Evolutionary conservation across 2,329 filamentous ascomycete species (phyloP), one percentile per base, ranked within the genome.

Genomic region (Dothistroma pini): DNA sequence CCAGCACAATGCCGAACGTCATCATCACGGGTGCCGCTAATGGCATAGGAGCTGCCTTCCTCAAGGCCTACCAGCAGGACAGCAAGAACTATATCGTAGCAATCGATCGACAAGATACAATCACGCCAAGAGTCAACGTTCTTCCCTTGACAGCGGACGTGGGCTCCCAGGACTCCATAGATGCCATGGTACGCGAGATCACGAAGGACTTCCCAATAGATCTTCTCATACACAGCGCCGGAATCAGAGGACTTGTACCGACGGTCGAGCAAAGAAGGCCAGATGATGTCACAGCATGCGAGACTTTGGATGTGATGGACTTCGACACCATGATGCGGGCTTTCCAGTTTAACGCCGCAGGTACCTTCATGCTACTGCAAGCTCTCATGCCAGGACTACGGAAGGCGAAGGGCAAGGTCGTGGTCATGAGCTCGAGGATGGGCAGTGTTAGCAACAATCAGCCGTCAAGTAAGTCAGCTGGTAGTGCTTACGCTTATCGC

Each of bases 371-470:
- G 9, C 60, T 78, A 0, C 49, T 81, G 1, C 71, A 68, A 6
- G 64, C 74, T 0, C 68, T 80, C 4, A 51, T 80, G 1, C 75
- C 77, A 0, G 71, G 71, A 34, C 67, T 80, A 0, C 64, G 59
- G 6, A 60, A 58, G 5, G 51, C 60, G 5, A 5, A 50, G 54
- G 54, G 73, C 0, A 78, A 75, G 62, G 76, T 77, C 8, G 62
- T 81, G 8, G 60, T 81, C 16, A 74, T 81, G 69, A 75, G 76
- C 1, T 78, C 75, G 1, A 71, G 79, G 0, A 80, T 81, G 79
- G 78, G 78, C 4, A 77, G 75, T 12, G 60, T 81, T 9, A 62
- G 69, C 0, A 71, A 74, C 29, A 81, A 81, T 60, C 38, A 65
- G 25, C 29, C 22, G 12, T 61, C 62, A 2, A 70, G 68, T n/a